Evolutionary conservation across 2,329 filamentous ascomycete genomes (phyloP), one percentile per base, ranked within the genome.

Genomic region (Dactylellina haptotyla): DNA sequence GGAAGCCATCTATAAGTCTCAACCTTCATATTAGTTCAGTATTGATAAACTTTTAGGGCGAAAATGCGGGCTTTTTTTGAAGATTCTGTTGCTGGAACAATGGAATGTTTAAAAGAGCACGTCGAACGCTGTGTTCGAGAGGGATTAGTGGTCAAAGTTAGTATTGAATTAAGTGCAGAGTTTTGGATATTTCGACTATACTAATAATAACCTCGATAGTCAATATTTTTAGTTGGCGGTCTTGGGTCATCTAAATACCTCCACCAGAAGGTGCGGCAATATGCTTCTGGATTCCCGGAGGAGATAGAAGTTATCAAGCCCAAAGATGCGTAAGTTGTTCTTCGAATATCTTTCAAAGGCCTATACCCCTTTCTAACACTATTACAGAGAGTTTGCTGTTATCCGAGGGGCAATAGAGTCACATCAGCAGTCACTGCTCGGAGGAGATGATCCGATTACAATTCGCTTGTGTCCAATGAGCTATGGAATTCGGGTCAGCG

Each of bases 161-260:
- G 51, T n/a, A 32, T 5, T 26, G 14, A 43, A 30, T 26, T 32
- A n/a, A n/a, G n/a, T n/a, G n/a, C n/a, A n/a, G n/a, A n/a, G n/a
- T n/a, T 14, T 32, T 10, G 1, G 2, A 30, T 54, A 28, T 20
- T 23, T 18, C 41, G 1, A 26, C 1, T 32, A 14, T 53, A 16
- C 23, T 58, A 39, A 39, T 9, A 6, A 23, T 26, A 5, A 37
- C 30, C 14, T 1, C 30, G 23, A n/a, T 45, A 71, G 66, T 71
- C 66, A 2, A 64, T 71, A 58, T 71, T 71, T 25, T 25, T 71
- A 1, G 66, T 71, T 14, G 66, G 66, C 3, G 66, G 66, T 8
- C 16, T 71, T 20, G 66, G 66, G 10, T 71, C 66, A 23, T 71
- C 66, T 3, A 71, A 64, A 46, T 71, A 71, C 16, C 58, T 71